Base-by-base conservation (phyloP, 2,329 filamentous ascomycete genomes). In the Trichoderma cornu-damae region DNA sequence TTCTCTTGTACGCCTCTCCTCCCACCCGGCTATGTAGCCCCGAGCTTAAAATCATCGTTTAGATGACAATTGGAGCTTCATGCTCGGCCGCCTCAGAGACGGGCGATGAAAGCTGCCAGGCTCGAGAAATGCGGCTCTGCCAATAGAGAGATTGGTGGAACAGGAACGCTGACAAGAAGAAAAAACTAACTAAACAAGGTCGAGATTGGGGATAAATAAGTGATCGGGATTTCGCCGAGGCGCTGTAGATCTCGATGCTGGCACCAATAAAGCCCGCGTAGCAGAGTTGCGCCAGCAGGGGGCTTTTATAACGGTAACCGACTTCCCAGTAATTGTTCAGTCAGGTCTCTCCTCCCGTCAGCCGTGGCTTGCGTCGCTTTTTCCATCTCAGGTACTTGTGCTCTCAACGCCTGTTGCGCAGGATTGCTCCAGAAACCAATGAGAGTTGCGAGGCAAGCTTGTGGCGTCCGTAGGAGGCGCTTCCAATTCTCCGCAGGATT, bases 201-300 rank as follows among this genome's bases (percentile, higher is more conserved):
- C 16, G 22, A 32, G 32, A 30, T 46, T 20, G 28, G 16, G 18
- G 16, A n/a, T n/a, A 34, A 20, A 22, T 16, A 43, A 42, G 16
- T 20, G 50, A 54, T 44, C 40, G 50, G 50, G 38, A 54, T 22
- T 44, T 54, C 28, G 35, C 35, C n/a, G 34, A 40, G 50, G 30
- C 38, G 20, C 20, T 22, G 50, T 30, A 28, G 50, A 54, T 54
- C 40, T 44, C 3, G 40, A 52, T 20, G 12, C 37, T 44, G 40
- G 32, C n/a, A n/a, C 18, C 9, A 16, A 30, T 11, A 40, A 16
- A 18, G 48, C 16, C 26, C 24, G 16, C 48, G 11, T 6, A 6
- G 2, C 12, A 30, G 12, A 42, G n/a, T n/a, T 11, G 37, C 37
- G 18, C 24, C 18, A 38, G n/a, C 37, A 44, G 50, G 38, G n/a